These are phyloP conservation scores for Globisporangium alternatum DNA, from an alignment of 352 stramenopile genomes.

Conservation along the genomic window DNA sequence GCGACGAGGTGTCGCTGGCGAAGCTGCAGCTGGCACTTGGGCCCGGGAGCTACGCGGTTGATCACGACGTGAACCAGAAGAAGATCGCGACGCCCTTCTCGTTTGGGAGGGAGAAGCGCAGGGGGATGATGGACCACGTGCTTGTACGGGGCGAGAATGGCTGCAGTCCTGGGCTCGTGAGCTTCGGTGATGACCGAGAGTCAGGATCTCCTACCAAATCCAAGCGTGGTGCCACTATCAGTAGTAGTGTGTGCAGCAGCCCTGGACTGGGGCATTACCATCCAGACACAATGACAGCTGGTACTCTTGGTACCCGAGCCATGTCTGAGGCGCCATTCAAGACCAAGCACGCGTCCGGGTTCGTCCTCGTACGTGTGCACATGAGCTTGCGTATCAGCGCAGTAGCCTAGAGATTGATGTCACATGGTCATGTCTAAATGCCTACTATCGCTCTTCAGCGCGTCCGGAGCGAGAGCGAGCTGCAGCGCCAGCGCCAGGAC, in stretches of 20 bases:
- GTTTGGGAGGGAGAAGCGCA: conserved; percentile 41
- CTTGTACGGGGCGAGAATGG: conserved; percentile 17
- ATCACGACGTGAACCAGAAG: conserved; percentile 47
- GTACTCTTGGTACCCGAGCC: conserved; percentile 9
- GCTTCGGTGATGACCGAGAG: background rate
- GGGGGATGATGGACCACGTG: conserved; percentile 41
- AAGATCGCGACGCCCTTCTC: conserved; percentile 40
- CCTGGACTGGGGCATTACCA: conserved; percentile 23
- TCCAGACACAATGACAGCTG: conserved; percentile 17
- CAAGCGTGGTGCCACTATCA: background rate
- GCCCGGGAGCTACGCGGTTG: conserved; percentile 52
- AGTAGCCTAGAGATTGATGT: background rate
- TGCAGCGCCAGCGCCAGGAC: conserved; percentile 29
- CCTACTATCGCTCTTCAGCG: conserved; percentile 15
- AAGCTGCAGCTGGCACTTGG: conserved; percentile 38
- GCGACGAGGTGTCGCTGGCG: conserved; percentile 13
- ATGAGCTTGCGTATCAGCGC: background rate
- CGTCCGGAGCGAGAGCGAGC: conserved; percentile 34
- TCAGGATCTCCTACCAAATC: background rate
- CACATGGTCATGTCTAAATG: background rate
- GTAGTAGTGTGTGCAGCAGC: conserved; percentile 5
- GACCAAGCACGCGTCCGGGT: conserved; percentile 33
- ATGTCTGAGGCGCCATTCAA: conserved; percentile 24
- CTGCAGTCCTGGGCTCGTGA: conserved; percentile 19
- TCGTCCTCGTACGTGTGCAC: conserved; percentile 25